These are phyloP conservation scores for Oryza nivara DNA, from an alignment of 176 grass and related monocot genomes.

Conservation along the genomic window DNA sequence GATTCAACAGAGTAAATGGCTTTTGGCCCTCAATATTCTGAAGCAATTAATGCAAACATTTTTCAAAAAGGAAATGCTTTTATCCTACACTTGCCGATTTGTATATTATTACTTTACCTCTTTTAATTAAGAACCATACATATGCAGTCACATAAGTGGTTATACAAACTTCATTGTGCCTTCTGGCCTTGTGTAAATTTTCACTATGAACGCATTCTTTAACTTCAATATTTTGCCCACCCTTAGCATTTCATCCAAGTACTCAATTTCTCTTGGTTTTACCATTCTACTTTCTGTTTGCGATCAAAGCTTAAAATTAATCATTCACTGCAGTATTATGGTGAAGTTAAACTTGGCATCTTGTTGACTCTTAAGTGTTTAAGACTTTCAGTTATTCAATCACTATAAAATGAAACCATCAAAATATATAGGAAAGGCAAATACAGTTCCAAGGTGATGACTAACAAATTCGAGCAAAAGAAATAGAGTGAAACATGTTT, in stretches of 20 bases:
- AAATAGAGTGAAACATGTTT: not conserved
- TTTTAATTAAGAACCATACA: not conserved
- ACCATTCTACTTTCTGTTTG: not conserved
- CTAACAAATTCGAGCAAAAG: not conserved
- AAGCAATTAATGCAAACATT: not conserved
- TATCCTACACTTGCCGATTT: constrained; percentile 4
- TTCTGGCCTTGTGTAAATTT: not conserved
- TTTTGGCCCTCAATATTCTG: not conserved
- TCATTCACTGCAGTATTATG: not conserved
- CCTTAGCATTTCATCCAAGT: not conserved
- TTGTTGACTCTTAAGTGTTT: not conserved
- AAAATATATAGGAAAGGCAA: not conserved
- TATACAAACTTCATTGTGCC: not conserved
- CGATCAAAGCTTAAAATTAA: not conserved
- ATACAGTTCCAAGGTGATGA: not conserved
- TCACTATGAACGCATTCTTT: not conserved
- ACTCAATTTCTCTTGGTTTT: not conserved
- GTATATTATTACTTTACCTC: not conserved
- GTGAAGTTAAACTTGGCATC: not conserved
- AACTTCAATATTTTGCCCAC: not conserved
- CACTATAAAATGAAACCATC: not conserved
- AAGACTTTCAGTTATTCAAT: not conserved
- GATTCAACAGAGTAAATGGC: not conserved
- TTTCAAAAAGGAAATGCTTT: not conserved
- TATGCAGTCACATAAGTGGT: not conserved